These are phyloP conservation scores for Metschnikowia dekortorum DNA, from an alignment of 805 yeast species.

Conservation along the genomic window DNA sequence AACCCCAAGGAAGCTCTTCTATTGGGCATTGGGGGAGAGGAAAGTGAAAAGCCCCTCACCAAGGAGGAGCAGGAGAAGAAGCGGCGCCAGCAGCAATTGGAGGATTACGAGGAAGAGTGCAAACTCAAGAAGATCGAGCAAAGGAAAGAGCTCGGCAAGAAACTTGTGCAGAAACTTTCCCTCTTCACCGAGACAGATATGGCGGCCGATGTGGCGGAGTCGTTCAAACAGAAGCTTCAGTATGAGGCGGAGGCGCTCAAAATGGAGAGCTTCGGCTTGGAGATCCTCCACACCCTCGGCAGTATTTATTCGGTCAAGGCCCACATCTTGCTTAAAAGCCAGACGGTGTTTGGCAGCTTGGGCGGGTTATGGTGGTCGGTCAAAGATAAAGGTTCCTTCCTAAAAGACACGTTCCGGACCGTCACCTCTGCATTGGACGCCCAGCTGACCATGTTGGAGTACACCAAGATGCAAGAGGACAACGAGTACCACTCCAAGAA, in stretches of 20 bases:
- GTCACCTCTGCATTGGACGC: constrained; percentile 75
- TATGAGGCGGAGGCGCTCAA: constrained; percentile 82
- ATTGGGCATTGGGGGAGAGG: constrained; percentile 14
- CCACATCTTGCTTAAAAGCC: constrained; percentile 60
- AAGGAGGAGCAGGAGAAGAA: constrained; percentile 41
- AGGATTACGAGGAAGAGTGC: constrained; percentile 74
- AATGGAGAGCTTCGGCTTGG: constrained; percentile 82
- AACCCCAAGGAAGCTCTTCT: constrained; percentile 8
- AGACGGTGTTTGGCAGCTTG: constrained; percentile 51
- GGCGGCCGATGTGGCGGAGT: constrained; percentile 38
- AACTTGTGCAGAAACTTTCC: constrained; percentile 45
- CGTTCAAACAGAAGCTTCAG: constrained; percentile 59
- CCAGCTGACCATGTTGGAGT: constrained; percentile 70
- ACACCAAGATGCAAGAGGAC: constrained; percentile 61
- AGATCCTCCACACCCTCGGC: constrained; percentile 73
- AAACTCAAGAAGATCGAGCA: constrained; percentile 60
- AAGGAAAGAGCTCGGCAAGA: constrained; percentile 56
- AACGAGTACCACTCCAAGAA: constrained; percentile 40
- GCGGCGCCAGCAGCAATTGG: constrained; percentile 48
- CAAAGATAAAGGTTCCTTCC: constrained; percentile 69
- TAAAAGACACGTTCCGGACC: constrained; percentile 67
- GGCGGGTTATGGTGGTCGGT: constrained; percentile 68
- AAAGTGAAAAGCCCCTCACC: constrained; percentile 14
- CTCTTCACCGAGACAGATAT: constrained; percentile 42
- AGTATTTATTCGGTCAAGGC: constrained; percentile 63